These are phyloP conservation scores for Xanthoceras sorbifolium DNA, from an alignment of 345 rosid genomes.

Conservation along the genomic window DNA sequence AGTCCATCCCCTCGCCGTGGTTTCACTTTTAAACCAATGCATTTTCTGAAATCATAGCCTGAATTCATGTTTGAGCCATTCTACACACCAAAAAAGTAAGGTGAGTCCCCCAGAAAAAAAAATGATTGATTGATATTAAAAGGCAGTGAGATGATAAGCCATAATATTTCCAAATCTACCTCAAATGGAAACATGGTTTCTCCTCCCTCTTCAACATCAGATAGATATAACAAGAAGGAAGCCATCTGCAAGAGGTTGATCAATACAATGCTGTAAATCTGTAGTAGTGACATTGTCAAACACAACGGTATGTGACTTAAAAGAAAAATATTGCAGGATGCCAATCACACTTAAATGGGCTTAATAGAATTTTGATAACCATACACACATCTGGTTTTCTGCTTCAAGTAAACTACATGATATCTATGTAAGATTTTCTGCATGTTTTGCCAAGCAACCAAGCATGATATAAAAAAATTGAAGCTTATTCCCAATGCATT, in stretches of 20 bases:
- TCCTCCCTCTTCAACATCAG: conserved; percentile 77
- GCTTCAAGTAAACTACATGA: not conserved
- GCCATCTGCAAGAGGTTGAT: conserved; percentile 43
- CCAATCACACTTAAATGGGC: not conserved
- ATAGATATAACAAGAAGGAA: conserved; percentile 67
- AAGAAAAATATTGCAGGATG: not conserved
- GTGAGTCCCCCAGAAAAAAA: not conserved
- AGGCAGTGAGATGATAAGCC: conserved; percentile 8
- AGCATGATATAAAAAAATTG: not conserved
- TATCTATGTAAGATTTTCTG: not conserved
- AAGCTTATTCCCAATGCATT: not conserved
- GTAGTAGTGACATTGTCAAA: not conserved
- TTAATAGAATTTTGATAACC: no score
- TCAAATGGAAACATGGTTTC: conserved; percentile 87
- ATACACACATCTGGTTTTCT: not conserved
- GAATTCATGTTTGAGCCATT: conserved; percentile 38
- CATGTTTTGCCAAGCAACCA: not conserved
- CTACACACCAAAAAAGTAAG: conserved; percentile 30
- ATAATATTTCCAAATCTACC: conserved; percentile 39
- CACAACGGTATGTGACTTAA: not conserved
- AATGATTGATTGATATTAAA: not conserved
- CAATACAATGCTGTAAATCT: conserved; percentile 13
- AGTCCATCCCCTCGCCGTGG: conserved; percentile 79
- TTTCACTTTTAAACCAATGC: conserved; percentile 72
- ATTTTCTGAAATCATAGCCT: conserved; percentile 61